Base-by-base conservation (phyloP, 805 yeast genomes). In the Cyberlindnera saturnus region DNA sequence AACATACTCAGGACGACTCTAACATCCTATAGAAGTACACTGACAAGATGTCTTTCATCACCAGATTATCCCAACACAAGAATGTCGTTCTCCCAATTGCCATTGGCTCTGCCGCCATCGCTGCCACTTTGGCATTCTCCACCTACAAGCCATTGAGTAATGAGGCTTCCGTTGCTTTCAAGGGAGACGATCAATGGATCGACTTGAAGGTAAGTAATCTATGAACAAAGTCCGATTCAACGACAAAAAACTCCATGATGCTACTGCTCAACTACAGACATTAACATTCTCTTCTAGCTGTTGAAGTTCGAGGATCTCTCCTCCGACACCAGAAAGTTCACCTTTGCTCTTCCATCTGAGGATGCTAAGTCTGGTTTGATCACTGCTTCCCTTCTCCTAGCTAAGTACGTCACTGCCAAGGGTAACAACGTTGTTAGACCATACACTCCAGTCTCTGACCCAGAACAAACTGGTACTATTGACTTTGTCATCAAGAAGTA, bases 401-500 rank as follows among this genome's bases (percentile, higher is more conserved):
- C 96, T 65, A 90, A 89, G 71, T 86, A 70, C 60, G 82, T 80
- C 43, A 82, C 91, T 47, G 77, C 81, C 48, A 86, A 87, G 70
- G 98, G 97, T 53, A 78, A 71, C 67, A 80, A 81, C 59, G 96
- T 91, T 40, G 71, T 93, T 50, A 57, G 96, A 68, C 79, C 79
- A 29, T 74, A 74, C 63, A 93, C 99, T 34, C 99, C 99, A 46
- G 74, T 82, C 39, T 75, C 86, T 34, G 88, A 82, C 57, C 67
- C 74, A 40, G 80, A 79, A 44, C 71, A 74, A 47, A 75, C 74
- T 64, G 99, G 99, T 40, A 62, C 75, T 41, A 70, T 95, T 55
- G 86, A 86, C 47, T 75, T 93, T 52, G 77, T 90, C 47, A 73
- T 93, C 67, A 93, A 93, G 77, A 77, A 71, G 49, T 93, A 93